Conservation (phyloP, 768 basidiomycete genomes). For the Trametes elegans region DNA sequence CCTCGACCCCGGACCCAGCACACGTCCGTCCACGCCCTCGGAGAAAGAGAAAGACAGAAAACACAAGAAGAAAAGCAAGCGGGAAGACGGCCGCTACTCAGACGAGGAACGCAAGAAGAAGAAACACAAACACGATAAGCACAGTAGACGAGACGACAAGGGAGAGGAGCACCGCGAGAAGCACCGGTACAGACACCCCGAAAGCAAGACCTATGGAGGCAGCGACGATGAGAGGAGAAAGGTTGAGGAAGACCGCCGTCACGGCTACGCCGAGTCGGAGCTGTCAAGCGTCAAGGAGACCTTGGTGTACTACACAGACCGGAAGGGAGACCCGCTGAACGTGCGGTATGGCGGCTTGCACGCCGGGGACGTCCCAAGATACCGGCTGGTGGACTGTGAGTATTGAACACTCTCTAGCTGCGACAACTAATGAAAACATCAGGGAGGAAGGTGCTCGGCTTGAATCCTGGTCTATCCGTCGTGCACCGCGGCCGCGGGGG, state of each 20-base stretch:
- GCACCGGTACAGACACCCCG: slow-evolving; percentile 12
- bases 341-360: slow-evolving; percentile 66
- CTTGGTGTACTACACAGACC: slow-evolving; percentile 58
- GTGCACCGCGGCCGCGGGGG: slow-evolving; percentile 46
- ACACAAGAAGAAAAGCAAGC: slow-evolving; percentile 6
- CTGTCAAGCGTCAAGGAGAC: slow-evolving; percentile 22
- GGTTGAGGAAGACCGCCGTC: slow-evolving; percentile 34
- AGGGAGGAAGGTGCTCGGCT: slow-evolving; percentile 64
- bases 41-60: slow-evolving; percentile 13
- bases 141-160: slow-evolving; percentile 19
- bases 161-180: slow-evolving; percentile 27
- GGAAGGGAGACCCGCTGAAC: slow-evolving; percentile 64
- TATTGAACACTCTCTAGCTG: not conserved
- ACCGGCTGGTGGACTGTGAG: slow-evolving; percentile 59
- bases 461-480: slow-evolving; percentile 49
- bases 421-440: slow-evolving; percentile 48
- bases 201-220: slow-evolving; percentile 4
- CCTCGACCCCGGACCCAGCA: slow-evolving; percentile 44
- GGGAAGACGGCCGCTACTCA: not conserved
- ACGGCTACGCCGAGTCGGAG: slow-evolving; percentile 21
- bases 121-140: slow-evolving; percentile 29
- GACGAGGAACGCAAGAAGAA: slow-evolving; percentile 10
- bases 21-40: slow-evolving; percentile 21
- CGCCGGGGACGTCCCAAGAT: slow-evolving; percentile 63
- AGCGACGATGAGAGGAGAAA: slow-evolving; percentile 34